A percentile compares a stretch with the other conserved stretches of the same genome.
Conservation (phyloP, 208 protist genomes). For the Trypanosoma boissoni region DNA sequence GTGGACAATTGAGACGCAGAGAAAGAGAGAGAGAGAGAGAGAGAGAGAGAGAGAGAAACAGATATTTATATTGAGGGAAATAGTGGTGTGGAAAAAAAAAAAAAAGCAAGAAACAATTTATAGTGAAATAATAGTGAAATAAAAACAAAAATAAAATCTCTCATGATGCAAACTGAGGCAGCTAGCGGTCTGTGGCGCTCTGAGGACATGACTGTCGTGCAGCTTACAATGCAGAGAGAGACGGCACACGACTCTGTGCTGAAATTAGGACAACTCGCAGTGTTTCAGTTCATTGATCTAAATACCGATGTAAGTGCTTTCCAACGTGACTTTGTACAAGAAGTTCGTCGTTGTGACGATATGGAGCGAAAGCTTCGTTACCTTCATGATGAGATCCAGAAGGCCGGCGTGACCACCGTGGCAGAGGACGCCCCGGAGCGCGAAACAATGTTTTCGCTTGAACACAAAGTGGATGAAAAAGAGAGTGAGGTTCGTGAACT, state of each 20-base stretch:
- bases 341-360: constrained; percentile 97
- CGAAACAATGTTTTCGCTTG: constrained; percentile 83
- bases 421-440: constrained; percentile 38
- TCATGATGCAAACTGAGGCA: constrained; percentile 67
- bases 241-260: constrained; percentile 95
- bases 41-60: too few relatives aligned
- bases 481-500: constrained; percentile 92
- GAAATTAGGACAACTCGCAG: constrained; percentile 94
- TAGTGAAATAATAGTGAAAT: too few relatives aligned
- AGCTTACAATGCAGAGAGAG: constrained; percentile 97
- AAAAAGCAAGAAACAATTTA: background rate
- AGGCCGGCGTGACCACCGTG: constrained; percentile 54
- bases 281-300: constrained; percentile 97
- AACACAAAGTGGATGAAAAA: constrained; percentile 89
- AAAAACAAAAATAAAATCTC: background rate
- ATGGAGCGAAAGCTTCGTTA: constrained; percentile 95
- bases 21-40: too few relatives aligned
- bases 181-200: constrained; percentile 93
- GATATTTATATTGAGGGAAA: constrained; percentile 5
- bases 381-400: constrained; percentile 91
- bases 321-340: constrained; percentile 95
- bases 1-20: too few relatives aligned
- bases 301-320: constrained; percentile 93
- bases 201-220: constrained; percentile 97
- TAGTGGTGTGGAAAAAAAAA: constrained; percentile 4